These are phyloP conservation scores for Coffea eugenioides DNA, from an alignment of 257 asterid genomes.

Conservation along the genomic window DNA sequence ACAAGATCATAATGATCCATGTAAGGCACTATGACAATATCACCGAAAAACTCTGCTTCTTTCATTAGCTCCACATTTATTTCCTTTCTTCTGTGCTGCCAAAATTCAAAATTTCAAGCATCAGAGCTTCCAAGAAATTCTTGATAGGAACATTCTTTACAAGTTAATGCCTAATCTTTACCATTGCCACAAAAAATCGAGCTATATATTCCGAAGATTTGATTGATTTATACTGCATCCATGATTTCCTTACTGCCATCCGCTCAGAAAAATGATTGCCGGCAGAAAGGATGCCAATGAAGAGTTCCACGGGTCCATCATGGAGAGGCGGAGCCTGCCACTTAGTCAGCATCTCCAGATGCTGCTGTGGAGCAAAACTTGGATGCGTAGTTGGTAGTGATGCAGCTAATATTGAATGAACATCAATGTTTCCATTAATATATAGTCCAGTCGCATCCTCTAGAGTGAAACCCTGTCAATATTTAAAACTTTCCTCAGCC, in stretches of 20 bases:
- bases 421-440: conserved; percentile 69
- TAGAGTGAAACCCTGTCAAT: conserved; percentile 75
- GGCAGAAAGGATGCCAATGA: conserved; percentile 89
- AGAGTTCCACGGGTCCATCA: conserved; percentile 67
- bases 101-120: conserved; percentile 15
- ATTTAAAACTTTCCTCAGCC: conserved; percentile 19
- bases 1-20: conserved; percentile 96
- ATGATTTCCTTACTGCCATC: conserved; percentile 93
- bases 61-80: conserved; percentile 80
- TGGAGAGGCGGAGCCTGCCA: conserved; percentile 82
- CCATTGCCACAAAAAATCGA: conserved; percentile 95
- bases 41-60: conserved; percentile 91
- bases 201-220: conserved; percentile 62
- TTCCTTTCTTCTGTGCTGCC: conserved; percentile 85
- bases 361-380: conserved; percentile 69
- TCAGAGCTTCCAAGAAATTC: not conserved
- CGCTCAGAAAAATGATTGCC: conserved; percentile 96
- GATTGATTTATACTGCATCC: conserved; percentile 76
- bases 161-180: conserved; percentile 30
- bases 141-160: not conserved
- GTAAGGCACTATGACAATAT: conserved; percentile 87
- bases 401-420: conserved; percentile 74
- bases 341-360: conserved; percentile 58
- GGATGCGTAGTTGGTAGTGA: conserved; percentile 85
- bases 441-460: conserved; percentile 91